A percentile compares a stretch with the other conserved stretches of the same genome.
These are phyloP conservation scores for Scutellaria barbata DNA, from an alignment of 257 asterid genomes.

Conservation along the genomic window DNA sequence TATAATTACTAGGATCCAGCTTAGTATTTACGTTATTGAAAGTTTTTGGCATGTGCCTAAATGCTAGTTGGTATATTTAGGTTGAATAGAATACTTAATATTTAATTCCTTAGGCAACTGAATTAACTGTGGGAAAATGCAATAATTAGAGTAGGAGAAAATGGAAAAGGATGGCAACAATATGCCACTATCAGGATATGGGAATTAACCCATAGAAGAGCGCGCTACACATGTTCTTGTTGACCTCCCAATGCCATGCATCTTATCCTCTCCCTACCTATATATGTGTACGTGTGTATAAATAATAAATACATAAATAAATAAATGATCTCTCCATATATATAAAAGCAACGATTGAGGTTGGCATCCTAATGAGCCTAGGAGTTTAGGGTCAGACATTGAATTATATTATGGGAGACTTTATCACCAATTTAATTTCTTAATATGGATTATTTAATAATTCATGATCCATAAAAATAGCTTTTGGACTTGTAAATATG, in stretches of 20 bases:
- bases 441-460: too few species aligned
- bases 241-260: neutral
- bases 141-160: constrained; percentile 20
- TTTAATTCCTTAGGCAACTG: constrained; percentile 7
- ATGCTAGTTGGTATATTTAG: constrained; percentile 13
- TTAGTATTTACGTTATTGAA: neutral
- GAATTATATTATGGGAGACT: too few species aligned
- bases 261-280: neutral
- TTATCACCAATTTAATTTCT: too few species aligned
- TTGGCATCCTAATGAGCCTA: too few species aligned
- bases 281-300: neutral
- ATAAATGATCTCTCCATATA: too few species aligned
- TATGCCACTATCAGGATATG: neutral
- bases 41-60: constrained; percentile 20
- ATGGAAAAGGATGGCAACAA: constrained; percentile 23
- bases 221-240: constrained; percentile 16
- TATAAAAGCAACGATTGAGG: too few species aligned
- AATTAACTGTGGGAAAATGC: constrained; percentile 27
- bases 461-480: too few species aligned
- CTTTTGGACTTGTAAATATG: too few species aligned
- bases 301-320: too few species aligned
- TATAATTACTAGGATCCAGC: neutral
- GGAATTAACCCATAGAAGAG: neutral
- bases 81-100: neutral
- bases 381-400: too few species aligned